Base-by-base conservation (phyloP, 2,329 filamentous ascomycete genomes). In the Byssoonygena ceratinophila region DNA sequence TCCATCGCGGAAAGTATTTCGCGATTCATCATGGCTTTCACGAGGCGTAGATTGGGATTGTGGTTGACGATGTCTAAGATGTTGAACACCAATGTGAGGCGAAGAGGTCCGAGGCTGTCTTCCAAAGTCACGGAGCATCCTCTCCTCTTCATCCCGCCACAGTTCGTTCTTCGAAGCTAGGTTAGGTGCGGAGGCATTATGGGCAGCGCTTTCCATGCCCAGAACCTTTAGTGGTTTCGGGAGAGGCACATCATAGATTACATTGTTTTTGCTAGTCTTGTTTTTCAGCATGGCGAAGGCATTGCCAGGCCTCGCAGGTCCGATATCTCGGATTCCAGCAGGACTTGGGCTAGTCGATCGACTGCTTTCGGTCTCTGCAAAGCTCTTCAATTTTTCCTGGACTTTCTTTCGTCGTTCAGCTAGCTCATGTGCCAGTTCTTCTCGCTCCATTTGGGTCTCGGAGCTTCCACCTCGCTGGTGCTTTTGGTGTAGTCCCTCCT, bases 401-500 rank as follows among this genome's bases (percentile, higher is more conserved):
- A 76, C 72, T 52, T 65, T 70, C 47, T 67, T 65, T 48, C 72
- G 67, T 48, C 74, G 65, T 59, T 75, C 71, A 1, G 74, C 73
- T 14, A 76, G 63, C 55, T 76, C 74, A 32, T 68, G 69, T 7
- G 68, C 73, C 52, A 76, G 74, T 25, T 71, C 72, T 53, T 74
- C 70, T 16, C 71, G 69, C 55, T 76, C 74, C 50, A 65, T 66
- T 58, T 74, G 68, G 2, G 74, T 76, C 55, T 75, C 73, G 1
- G 71, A 71, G 56, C 74, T 76, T 12, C 64, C 69, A 16, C 65
- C 66, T 25, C 73, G 68, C 23, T 68, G 64, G 53, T 75, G 73
- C 23, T 64, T 64, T n/a, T 59, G 54, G 27, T 64, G 57, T 11
- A 76, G 58, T 51, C 79, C 76, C 5, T 74, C 68, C 56, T 77